phyloP scores from a whole-genome alignment of 129 eudicot species.

The Pulicaria dysenterica region DNA sequence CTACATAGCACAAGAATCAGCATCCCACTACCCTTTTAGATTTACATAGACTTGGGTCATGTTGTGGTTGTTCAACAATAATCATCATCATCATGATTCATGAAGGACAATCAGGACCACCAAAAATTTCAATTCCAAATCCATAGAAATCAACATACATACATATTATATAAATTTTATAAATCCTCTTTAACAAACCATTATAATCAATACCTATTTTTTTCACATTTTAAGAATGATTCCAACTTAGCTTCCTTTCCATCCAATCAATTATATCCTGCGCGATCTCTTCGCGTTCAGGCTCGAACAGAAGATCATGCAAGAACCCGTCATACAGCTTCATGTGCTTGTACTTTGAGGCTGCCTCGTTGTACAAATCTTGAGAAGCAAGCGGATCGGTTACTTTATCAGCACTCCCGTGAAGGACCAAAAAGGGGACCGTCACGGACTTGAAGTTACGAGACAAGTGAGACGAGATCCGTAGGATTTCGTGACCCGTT shows the following conservation, averaged over 20 bases:
- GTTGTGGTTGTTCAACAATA: too few species aligned
- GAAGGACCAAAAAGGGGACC: slow-evolving; percentile 92
- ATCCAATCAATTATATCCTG: slow-evolving; percentile 96
- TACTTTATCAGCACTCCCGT: slow-evolving; percentile 90
- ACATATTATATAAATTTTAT: not conserved
- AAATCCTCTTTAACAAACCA: slow-evolving; percentile 21
- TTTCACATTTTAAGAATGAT: slow-evolving; percentile 20
- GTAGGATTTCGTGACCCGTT: slow-evolving; percentile 90
- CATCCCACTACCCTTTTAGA: too few species aligned
- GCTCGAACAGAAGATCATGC: slow-evolving; percentile 94
- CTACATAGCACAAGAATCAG: too few species aligned
- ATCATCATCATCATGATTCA: too few species aligned
- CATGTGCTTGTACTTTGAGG: slow-evolving; percentile 84
- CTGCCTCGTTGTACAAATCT: slow-evolving; percentile 77
- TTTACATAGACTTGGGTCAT: too few species aligned
- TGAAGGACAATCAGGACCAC: too few species aligned
- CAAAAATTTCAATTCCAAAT: too few species aligned
- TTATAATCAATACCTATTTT: slow-evolving; percentile 32
- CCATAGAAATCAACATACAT: not conserved
- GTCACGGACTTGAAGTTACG: slow-evolving; percentile 73
- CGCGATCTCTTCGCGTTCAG: slow-evolving; percentile 88
- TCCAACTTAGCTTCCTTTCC: slow-evolving; percentile 52
- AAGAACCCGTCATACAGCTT: slow-evolving; percentile 88
- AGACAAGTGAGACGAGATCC: slow-evolving; percentile 77
- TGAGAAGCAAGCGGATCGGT: slow-evolving; percentile 96